Evolutionary conservation across 192 early-diverging fungal genomes (phyloP), one percentile per base, ranked within the genome.

Genomic region (Kappamyces sp.): DNA sequence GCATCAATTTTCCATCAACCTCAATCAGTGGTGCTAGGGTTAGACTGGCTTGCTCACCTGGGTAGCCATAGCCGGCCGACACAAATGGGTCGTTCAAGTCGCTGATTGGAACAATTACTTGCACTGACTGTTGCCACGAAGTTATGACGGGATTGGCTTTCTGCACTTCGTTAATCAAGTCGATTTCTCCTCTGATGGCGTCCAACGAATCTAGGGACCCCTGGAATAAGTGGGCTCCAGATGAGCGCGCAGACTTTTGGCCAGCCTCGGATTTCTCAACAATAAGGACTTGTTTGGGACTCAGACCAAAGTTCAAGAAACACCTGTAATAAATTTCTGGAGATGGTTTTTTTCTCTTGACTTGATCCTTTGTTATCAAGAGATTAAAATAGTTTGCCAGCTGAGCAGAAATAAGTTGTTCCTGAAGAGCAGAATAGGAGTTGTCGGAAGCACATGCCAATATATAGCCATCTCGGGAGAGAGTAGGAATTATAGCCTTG

Each of bases 291-390:
- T 43, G 8, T n/a, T 43, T 43, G 42, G 42, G 7, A 43, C 42
- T 43, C 8, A 43, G 42, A 43, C 42, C 42, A 43, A n/a, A 7
- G n/a, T 7, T n/a, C 42, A 43, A 43, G 42, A 7, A 43, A n/a
- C 42, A 43, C 42, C n/a, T 43, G 42, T 43, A 43, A 43, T 43
- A 43, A 7, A n/a, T 43, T 43, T 43, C 42, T 43, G 42, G 42
- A n/a, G 8, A 8, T 43, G 42, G 42, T 43, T 43, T 43, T 43
- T 7, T 7, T 43, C n/a, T 43, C 42, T 43, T 43, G 42, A 43
- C n/a, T 43, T 43, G 42, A n/a, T 43, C 42, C n/a, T n/a, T 43
- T 7, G 8, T 43, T n/a, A 43, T 8, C 8, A 43, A 7, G 8
- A 43, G 7, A n/a, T n/a, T 43, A n/a, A 43, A 43, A 43, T 43